Conservation (phyloP, 805 yeast genomes). For the Schwanniomyces pseudopolymorphus region DNA sequence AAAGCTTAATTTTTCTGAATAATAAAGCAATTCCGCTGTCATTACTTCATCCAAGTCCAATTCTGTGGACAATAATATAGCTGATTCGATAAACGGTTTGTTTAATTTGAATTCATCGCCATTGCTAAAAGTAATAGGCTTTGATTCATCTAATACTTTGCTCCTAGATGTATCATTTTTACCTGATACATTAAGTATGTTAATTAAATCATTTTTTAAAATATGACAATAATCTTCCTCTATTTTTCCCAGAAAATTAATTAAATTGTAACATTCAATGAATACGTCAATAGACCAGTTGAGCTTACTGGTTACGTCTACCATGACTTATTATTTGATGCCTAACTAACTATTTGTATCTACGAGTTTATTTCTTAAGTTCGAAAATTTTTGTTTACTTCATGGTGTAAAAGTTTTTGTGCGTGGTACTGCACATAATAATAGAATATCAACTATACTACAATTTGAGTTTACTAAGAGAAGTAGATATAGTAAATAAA, state of each 20-base stretch:
- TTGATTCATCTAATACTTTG: constrained; percentile 37
- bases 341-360: neutral
- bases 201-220: constrained; percentile 46
- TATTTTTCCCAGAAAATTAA: constrained; percentile 22
- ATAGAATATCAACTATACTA: neutral
- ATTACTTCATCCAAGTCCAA: constrained; percentile 66
- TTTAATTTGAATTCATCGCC: constrained; percentile 64
- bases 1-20: constrained; percentile 38
- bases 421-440: neutral
- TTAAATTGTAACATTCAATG: constrained; percentile 46
- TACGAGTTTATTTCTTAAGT: too few species aligned
- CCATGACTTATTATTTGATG: constrained; percentile 2
- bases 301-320: constrained; percentile 4
- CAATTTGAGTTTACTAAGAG: neutral
- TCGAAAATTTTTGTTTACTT: constrained; percentile 3
- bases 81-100: constrained; percentile 59
- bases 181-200: constrained; percentile 40
- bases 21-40: constrained; percentile 66
- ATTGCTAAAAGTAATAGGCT: constrained; percentile 46
- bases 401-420: neutral
- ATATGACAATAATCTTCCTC: constrained; percentile 23
- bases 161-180: constrained; percentile 50
- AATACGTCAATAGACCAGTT: constrained; percentile 45
- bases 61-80: constrained; percentile 56
- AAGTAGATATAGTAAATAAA: neutral